Conservation (phyloP, 257 asterid genomes). For the Catharanthus roseus region DNA sequence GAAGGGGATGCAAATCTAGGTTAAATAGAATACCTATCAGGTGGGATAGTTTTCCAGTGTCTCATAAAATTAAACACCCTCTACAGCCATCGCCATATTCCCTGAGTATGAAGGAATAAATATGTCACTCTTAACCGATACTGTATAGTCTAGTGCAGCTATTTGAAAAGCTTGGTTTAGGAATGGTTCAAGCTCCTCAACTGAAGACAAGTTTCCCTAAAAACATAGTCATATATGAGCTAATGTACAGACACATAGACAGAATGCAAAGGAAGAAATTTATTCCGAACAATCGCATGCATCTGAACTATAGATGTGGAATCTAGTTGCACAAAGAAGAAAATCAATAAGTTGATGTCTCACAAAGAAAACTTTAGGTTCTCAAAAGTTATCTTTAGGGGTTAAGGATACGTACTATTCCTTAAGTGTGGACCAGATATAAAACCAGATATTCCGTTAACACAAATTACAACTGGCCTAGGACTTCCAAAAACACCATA, state of each 20-base stretch:
- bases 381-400: background rate
- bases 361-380: background rate
- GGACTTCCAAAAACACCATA: too few species aligned
- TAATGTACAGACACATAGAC: constrained; percentile 3
- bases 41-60: constrained; percentile 78
- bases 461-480: background rate
- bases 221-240: constrained; percentile 10
- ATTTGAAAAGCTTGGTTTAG: constrained; percentile 78
- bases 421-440: background rate
- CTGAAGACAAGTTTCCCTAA: constrained; percentile 82
- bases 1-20: background rate
- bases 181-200: constrained; percentile 78
- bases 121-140: constrained; percentile 83
- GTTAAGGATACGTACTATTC: background rate
- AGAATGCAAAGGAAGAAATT: background rate
- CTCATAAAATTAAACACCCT: constrained; percentile 94
- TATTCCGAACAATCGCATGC: background rate
- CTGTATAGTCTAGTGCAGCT: constrained; percentile 96
- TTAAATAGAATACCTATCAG: constrained; percentile 57
- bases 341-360: background rate
- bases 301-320: background rate
- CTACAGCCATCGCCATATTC: constrained; percentile 97
- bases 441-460: background rate
- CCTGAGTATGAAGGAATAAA: constrained; percentile 92
- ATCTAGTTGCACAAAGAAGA: background rate